A percentile compares a stretch with the other conserved stretches of the same genome.
Conservation (phyloP, 129 eudicot species). For the Deinandra increscens region DNA sequence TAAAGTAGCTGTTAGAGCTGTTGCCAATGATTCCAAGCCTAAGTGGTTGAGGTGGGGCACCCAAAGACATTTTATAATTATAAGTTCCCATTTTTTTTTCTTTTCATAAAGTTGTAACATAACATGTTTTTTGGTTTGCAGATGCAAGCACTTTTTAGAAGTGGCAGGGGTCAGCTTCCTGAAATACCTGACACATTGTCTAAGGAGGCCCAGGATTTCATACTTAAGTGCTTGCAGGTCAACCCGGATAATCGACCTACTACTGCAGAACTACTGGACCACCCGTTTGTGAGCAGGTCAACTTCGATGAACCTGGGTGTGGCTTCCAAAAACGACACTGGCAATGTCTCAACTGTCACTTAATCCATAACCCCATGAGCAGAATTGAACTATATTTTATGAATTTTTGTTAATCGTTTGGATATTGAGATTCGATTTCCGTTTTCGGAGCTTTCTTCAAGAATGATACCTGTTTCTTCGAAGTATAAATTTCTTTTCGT, state of each 20-base stretch:
- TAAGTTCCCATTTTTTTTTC: too few relatives aligned
- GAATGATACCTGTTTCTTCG: too few relatives aligned
- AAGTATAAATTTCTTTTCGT: too few relatives aligned
- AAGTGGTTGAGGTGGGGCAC: too few relatives aligned
- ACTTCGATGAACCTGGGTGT: not conserved
- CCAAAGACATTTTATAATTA: too few relatives aligned
- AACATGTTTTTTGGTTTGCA: conserved; percentile 18
- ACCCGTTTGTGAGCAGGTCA: conserved; percentile 51
- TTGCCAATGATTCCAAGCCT: too few relatives aligned
- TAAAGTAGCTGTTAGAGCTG: not conserved
- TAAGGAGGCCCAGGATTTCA: conserved; percentile 54
- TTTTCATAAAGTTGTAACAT: too few relatives aligned
- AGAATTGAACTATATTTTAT: not conserved
- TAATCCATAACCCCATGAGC: not conserved
- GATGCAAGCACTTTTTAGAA: conserved; percentile 63
- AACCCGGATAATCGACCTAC: conserved; percentile 55
- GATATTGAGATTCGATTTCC: too few relatives aligned
- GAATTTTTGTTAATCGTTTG: not conserved
- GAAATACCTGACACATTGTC: conserved; percentile 56
- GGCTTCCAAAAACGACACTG: not conserved
- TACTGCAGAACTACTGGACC: conserved; percentile 61
- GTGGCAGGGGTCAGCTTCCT: conserved; percentile 55
- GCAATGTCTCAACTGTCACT: not conserved
- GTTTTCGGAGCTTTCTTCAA: too few relatives aligned
- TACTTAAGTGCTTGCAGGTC: conserved; percentile 51